Percentiles rank a stretch among this genome's conserved stretches.
Evolutionary conservation across 73 alveolate genomes (phyloP).

Genomic region (Halteria grandinella): DNA sequence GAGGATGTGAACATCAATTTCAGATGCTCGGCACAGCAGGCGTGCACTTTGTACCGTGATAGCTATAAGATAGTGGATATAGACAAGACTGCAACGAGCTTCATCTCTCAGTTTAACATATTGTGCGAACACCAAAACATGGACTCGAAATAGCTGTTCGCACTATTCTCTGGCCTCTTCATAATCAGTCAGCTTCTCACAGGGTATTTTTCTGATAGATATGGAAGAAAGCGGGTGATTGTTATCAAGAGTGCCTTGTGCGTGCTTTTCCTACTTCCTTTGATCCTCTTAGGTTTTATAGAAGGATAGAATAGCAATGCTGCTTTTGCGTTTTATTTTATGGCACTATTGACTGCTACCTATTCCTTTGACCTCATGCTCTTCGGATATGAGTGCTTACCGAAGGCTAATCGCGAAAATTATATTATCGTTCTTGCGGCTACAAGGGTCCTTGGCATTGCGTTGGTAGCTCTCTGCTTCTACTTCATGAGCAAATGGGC

Average conservation of each 20-base stretch:
- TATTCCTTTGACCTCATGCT: constrained; percentile 28
- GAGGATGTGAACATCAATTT: constrained; percentile 15
- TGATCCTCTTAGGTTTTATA: constrained; percentile 7
- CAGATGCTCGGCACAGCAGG: constrained; percentile 15
- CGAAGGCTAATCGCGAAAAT: constrained; percentile 13
- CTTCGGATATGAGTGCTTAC: constrained; percentile 5
- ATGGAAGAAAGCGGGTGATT: constrained; percentile 14
- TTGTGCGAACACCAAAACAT: constrained; percentile 1
- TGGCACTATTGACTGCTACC: constrained; percentile 5
- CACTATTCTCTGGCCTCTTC: constrained; percentile 1
- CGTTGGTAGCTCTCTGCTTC: neutral
- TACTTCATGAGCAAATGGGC: constrained; percentile 22
- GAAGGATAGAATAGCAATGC: neutral
- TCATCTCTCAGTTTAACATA: constrained; percentile 4
- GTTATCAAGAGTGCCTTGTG: neutral
- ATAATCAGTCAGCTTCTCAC: neutral
- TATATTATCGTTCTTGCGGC: constrained; percentile 34
- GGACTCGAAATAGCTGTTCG: constrained; percentile 5
- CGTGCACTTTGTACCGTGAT: neutral
- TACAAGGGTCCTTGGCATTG: constrained; percentile 11
- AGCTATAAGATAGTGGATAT: neutral
- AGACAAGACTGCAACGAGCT: constrained; percentile 21
- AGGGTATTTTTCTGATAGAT: constrained; percentile 24
- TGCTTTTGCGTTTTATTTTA: neutral
- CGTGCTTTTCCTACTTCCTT: neutral